Evolutionary conservation across 2,329 filamentous ascomycete genomes (phyloP).

Genomic region (Pseudopithomyces maydicus): DNA sequence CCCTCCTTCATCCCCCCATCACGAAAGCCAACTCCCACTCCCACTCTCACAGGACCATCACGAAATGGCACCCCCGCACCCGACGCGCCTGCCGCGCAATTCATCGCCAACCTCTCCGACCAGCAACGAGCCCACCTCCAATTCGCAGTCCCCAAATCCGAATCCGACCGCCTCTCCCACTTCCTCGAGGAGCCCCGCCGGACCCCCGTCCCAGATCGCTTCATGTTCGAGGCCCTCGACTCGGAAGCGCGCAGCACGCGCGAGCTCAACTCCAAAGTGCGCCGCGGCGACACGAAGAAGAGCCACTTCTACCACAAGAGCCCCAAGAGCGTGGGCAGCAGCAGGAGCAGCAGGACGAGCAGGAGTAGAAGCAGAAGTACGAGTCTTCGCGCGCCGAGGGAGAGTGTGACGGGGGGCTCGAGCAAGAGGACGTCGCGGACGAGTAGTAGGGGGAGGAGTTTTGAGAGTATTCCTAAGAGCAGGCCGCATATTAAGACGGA

Average conservation of each 20-base stretch:
- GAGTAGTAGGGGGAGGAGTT: constrained; percentile 9
- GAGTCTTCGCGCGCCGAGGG: neutral
- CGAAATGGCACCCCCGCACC: constrained; percentile 2
- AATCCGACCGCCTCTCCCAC: constrained; percentile 21
- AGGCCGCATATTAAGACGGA: constrained; percentile 18
- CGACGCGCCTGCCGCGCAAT: constrained; percentile 20
- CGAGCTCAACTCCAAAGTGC: constrained; percentile 9
- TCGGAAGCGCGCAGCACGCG: constrained; percentile 5
- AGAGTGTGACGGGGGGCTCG: neutral
- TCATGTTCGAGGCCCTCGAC: constrained; percentile 23
- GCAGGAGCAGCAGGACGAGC: neutral
- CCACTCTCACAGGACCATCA: neutral
- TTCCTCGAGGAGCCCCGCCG: constrained; percentile 22
- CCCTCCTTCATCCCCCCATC: neutral
- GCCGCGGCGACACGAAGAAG: constrained; percentile 4
- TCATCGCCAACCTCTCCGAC: constrained; percentile 19
- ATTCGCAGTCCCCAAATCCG: constrained; percentile 17
- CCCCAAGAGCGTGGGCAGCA: neutral
- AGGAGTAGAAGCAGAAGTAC: neutral
- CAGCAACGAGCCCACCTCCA: constrained; percentile 23
- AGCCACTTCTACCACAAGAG: neutral
- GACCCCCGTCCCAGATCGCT: constrained; percentile 25
- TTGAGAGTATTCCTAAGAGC: constrained; percentile 8
- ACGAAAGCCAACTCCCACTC: too few species aligned
- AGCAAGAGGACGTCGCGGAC: constrained; percentile 4